These are phyloP conservation scores for Trichosanthes truncata DNA, from an alignment of 306 rosid genomes.

Conservation along the genomic window DNA sequence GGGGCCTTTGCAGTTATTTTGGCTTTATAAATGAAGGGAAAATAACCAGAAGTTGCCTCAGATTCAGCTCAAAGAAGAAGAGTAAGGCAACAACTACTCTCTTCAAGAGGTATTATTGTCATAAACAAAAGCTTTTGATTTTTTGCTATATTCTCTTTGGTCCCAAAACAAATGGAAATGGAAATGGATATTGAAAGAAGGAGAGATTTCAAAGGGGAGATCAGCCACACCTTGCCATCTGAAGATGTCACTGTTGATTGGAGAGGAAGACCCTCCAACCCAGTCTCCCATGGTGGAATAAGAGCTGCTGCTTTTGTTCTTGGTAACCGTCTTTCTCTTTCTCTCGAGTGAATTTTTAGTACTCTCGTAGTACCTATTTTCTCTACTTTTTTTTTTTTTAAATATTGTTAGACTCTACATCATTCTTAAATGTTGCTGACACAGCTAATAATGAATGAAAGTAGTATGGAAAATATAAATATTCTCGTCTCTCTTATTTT, in stretches of 20 bases:
- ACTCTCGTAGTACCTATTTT: background rate
- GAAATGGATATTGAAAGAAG: conserved; percentile 14
- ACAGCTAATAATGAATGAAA: no score
- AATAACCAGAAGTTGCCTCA: background rate
- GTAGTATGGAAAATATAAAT: background rate
- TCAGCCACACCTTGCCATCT: conserved; percentile 3
- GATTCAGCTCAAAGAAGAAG: background rate
- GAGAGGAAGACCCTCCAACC: conserved; percentile 76
- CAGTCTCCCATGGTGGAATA: conserved; percentile 57
- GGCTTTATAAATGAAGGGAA: conserved; percentile 9
- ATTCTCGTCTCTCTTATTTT: background rate
- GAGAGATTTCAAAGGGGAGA: conserved; percentile 25
- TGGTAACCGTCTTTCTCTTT: conserved; percentile 22
- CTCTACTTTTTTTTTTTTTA: background rate
- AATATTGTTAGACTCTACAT: background rate
- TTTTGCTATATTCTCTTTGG: no score
- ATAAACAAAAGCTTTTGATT: background rate
- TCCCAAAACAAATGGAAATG: background rate
- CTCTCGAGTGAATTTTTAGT: background rate
- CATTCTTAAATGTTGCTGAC: background rate
- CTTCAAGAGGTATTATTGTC: background rate
- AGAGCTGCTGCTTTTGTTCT: conserved; percentile 62
- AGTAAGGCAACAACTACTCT: background rate
- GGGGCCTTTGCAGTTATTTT: conserved; percentile 9
- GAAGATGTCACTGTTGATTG: conserved; percentile 47